A percentile compares a stretch with the other conserved stretches of the same genome.
Evolutionary conservation across 768 basidiomycete genomes (phyloP).

Genomic region (Suillus decipiens): DNA sequence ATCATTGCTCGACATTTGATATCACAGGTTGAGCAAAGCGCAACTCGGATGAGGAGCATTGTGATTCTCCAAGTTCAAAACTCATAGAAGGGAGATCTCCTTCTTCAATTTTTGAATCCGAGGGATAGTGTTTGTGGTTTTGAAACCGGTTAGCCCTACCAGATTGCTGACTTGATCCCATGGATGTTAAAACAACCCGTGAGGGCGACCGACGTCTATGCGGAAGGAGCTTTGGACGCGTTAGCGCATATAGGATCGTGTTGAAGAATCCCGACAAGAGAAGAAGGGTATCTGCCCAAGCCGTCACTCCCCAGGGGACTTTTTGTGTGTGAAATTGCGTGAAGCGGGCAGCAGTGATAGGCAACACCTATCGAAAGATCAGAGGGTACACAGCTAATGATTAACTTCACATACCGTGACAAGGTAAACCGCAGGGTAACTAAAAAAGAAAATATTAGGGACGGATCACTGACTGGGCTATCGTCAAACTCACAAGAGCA

Average conservation of each 20-base stretch:
- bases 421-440: conserved; percentile 50
- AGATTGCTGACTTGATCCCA: neutral
- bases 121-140: neutral
- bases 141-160: conserved; percentile 5
- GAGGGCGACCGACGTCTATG: conserved; percentile 9
- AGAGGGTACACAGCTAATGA: neutral
- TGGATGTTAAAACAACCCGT: conserved; percentile 3
- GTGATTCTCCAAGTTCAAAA: neutral
- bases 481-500: conserved; percentile 46
- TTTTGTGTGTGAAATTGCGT: conserved; percentile 30
- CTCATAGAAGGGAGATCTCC: neutral
- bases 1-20: conserved; percentile 1
- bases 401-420: conserved; percentile 28
- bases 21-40: conserved; percentile 2
- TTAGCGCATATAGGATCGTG: conserved; percentile 38
- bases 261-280: conserved; percentile 49
- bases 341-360: conserved; percentile 45
- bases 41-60: conserved; percentile 6
- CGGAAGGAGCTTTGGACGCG: conserved; percentile 43
- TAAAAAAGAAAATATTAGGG: conserved; percentile 20
- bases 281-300: conserved; percentile 43
- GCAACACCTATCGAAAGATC: conserved; percentile 31
- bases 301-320: conserved; percentile 38
- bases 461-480: neutral
- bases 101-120: conserved; percentile 5